Percentiles rank a stretch among this genome's conserved stretches.
These are phyloP conservation scores for Leccinum fuscescens DNA, from an alignment of 1,284 basidiomycete genomes.

Conservation along the genomic window DNA sequence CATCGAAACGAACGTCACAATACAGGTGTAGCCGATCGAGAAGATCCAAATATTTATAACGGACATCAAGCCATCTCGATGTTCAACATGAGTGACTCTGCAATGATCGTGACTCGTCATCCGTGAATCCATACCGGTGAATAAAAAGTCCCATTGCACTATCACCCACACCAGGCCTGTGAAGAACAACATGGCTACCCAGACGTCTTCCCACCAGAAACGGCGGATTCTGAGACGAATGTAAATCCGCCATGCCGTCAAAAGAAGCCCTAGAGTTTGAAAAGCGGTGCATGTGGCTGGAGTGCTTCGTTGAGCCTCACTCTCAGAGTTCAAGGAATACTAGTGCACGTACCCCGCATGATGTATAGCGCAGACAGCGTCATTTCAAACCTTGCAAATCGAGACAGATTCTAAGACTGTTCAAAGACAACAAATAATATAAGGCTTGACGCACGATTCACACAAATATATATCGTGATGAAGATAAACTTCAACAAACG, in stretches of 20 bases:
- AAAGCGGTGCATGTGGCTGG: slow-evolving; percentile 6
- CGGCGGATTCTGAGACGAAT: slow-evolving; percentile 13
- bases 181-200: slow-evolving; percentile 2
- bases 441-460: background rate
- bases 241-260: slow-evolving; percentile 13
- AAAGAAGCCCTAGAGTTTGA: slow-evolving; percentile 6
- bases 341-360: slow-evolving; percentile 10
- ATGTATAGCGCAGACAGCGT: slow-evolving; percentile 1
- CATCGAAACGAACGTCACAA: background rate
- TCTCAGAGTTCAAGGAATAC: background rate
- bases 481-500: slow-evolving; percentile 11
- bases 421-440: too few species aligned
- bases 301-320: background rate
- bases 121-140: background rate
- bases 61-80: background rate
- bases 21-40: background rate
- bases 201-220: slow-evolving; percentile 18
- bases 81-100: background rate
- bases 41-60: background rate
- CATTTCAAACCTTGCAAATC: background rate
- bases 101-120: background rate
- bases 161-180: background rate
- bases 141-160: slow-evolving; percentile 1
- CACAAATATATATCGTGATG: background rate
- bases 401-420: background rate